A percentile compares a stretch with the other conserved stretches of the same genome.
These are phyloP conservation scores for Saccharomycopsis javanensis DNA, from an alignment of 805 yeast species.

Conservation along the genomic window DNA sequence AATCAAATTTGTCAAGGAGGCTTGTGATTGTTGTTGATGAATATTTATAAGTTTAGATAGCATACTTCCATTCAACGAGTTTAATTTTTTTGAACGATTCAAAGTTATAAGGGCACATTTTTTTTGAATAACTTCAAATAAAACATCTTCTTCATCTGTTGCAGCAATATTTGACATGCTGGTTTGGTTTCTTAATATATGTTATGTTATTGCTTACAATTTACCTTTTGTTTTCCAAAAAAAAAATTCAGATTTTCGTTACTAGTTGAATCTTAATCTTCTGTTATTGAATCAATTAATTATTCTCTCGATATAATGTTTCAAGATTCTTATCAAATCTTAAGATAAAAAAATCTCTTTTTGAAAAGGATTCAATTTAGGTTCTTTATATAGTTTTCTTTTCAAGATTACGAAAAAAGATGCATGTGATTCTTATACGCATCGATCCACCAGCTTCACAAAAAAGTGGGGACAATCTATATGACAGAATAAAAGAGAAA, in stretches of 20 bases:
- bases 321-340: too few relatives aligned
- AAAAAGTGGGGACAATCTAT: not conserved
- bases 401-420: not conserved
- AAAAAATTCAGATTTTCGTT: too few relatives aligned
- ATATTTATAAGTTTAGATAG: conserved; percentile 23
- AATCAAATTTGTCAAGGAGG: conserved; percentile 21
- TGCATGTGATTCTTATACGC: not conserved
- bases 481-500: not conserved
- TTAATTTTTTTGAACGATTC: conserved; percentile 17
- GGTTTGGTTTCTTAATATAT: conserved; percentile 55
- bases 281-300: not conserved
- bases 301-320: not conserved
- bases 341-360: too few relatives aligned
- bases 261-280: too few relatives aligned
- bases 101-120: conserved; percentile 5
- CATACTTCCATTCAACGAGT: conserved; percentile 16
- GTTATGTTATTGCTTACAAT: too few relatives aligned
- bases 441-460: not conserved
- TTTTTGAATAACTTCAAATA: conserved; percentile 40
- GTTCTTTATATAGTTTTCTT: too few relatives aligned
- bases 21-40: conserved; percentile 24
- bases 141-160: conserved; percentile 15
- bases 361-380: too few relatives aligned
- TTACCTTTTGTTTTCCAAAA: too few relatives aligned
- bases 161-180: conserved; percentile 45